Percentiles rank a stretch among this genome's conserved stretches.
Conservation (phyloP, 2,329 filamentous ascomycete genomes). For the Pseudocercospora cruenta region DNA sequence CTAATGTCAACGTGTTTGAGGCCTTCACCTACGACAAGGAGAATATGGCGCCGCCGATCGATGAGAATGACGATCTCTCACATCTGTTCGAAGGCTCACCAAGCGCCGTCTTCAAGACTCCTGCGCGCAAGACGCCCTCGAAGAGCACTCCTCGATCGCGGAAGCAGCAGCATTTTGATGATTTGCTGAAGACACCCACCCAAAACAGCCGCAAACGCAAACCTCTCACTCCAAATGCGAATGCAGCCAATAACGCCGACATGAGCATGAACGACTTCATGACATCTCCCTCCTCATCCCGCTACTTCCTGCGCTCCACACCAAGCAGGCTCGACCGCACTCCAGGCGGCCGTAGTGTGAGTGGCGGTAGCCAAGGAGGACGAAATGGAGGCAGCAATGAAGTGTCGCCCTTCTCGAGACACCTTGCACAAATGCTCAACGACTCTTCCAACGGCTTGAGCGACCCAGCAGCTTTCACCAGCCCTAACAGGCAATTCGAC, state of each 20-base stretch:
- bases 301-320: constrained; percentile 45
- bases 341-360: constrained; percentile 34
- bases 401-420: constrained; percentile 63
- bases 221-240: constrained; percentile 34
- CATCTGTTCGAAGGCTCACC: constrained; percentile 68
- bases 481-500: constrained; percentile 36
- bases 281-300: constrained; percentile 39
- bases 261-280: constrained; percentile 40
- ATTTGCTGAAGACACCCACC: constrained; percentile 52
- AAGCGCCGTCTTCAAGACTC: constrained; percentile 58
- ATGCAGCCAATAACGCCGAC: constrained; percentile 33
- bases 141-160: constrained; percentile 54
- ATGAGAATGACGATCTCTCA: constrained; percentile 57
- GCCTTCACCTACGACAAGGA: constrained; percentile 59
- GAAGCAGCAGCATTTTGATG: constrained; percentile 35
- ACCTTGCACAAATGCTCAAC: constrained; percentile 66
- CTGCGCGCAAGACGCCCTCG: constrained; percentile 61
- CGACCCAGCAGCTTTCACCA: constrained; percentile 30
- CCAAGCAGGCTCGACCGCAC: constrained; percentile 43
- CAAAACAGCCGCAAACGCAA: constrained; percentile 42
- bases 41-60: constrained; percentile 53
- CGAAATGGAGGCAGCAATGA: constrained; percentile 27
- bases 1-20: constrained; percentile 37
- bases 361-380: constrained; percentile 20
- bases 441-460: constrained; percentile 42